phyloP scores from a whole-genome alignment of 148 eudicot species.

The Chenopodium album region DNA sequence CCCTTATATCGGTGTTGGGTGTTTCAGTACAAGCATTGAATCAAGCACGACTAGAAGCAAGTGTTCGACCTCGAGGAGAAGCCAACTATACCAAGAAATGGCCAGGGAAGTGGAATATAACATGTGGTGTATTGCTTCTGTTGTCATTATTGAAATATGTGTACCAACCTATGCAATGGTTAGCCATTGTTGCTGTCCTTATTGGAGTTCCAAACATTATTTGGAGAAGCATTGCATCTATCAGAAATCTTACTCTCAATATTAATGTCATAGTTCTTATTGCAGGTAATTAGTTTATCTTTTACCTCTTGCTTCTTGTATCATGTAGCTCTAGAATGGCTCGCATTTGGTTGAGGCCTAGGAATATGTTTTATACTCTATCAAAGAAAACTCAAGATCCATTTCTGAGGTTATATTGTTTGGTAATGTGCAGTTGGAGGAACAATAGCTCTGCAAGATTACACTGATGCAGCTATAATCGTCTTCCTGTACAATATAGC shows the following conservation, averaged over 20 bases:
- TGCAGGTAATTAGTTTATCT: constrained; percentile 30
- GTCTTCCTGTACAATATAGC: constrained; percentile 48
- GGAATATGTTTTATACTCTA: too few species aligned
- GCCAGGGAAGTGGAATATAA: constrained; percentile 46
- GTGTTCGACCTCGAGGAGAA: constrained; percentile 32
- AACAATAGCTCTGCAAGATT: constrained; percentile 45
- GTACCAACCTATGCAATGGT: constrained; percentile 43
- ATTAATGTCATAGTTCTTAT: constrained; percentile 43
- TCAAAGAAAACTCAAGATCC: too few species aligned
- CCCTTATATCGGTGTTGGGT: not conserved
- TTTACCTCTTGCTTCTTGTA: too few species aligned
- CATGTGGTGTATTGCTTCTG: constrained; percentile 37
- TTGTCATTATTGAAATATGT: constrained; percentile 45
- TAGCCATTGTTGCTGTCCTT: constrained; percentile 41
- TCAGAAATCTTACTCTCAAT: constrained; percentile 39
- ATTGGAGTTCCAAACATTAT: constrained; percentile 41
- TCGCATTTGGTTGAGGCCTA: too few species aligned
- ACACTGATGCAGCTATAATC: constrained; percentile 42
- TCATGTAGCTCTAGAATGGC: too few species aligned
- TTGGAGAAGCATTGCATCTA: constrained; percentile 42
- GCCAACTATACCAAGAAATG: constrained; percentile 29
- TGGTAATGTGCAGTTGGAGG: constrained; percentile 34
- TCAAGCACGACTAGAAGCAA: constrained; percentile 48
- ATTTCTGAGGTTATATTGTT: not conserved
- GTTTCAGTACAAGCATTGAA: constrained; percentile 40